phyloP scores from a whole-genome alignment of 164 flowering plant genomes.

The Macadamia tetraphylla region DNA sequence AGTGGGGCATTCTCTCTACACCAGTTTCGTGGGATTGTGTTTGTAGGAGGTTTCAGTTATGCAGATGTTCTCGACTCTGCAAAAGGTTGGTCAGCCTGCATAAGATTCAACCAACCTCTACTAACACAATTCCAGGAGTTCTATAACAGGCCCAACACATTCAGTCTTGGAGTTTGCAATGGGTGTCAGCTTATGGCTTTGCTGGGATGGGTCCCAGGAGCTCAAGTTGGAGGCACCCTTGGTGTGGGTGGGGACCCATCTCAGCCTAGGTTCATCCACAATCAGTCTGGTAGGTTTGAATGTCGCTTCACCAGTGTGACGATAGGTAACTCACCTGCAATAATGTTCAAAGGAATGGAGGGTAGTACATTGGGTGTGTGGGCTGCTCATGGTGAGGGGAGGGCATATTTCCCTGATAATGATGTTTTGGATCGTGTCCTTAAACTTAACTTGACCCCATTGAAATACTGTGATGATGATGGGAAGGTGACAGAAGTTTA shows the following conservation, averaged over 20 bases:
- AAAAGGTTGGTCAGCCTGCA: slow-evolving; percentile 94
- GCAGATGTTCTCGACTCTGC: slow-evolving; percentile 87
- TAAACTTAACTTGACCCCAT: slow-evolving; percentile 62
- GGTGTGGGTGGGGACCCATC: slow-evolving; percentile 75
- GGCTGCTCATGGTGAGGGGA: slow-evolving; percentile 98
- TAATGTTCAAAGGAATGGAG: slow-evolving; percentile 92
- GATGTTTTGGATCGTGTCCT: slow-evolving; percentile 42
- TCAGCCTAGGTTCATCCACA: slow-evolving; percentile 89
- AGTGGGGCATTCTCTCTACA: slow-evolving; percentile 47
- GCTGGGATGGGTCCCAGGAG: slow-evolving; percentile 92
- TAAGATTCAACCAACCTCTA: slow-evolving; percentile 71
- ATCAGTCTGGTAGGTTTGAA: slow-evolving; percentile 87
- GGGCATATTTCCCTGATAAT: slow-evolving; percentile 85
- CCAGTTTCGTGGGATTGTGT: slow-evolving; percentile 70
- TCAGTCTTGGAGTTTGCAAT: slow-evolving; percentile 92
- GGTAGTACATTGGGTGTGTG: slow-evolving; percentile 91
- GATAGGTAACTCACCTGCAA: slow-evolving; percentile 73
- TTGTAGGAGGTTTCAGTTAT: slow-evolving; percentile 87
- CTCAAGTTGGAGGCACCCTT: slow-evolving; percentile 65
- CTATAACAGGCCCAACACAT: slow-evolving; percentile 54
- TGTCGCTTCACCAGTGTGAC: slow-evolving; percentile 85
- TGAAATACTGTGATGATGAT: slow-evolving; percentile 83
- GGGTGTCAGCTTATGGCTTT: slow-evolving; percentile 98
- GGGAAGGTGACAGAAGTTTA: slow-evolving; percentile 70
- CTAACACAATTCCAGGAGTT: slow-evolving; percentile 63